Base-by-base conservation (phyloP, 1,284 basidiomycete species). In the Sporisorium scitamineum region DNA sequence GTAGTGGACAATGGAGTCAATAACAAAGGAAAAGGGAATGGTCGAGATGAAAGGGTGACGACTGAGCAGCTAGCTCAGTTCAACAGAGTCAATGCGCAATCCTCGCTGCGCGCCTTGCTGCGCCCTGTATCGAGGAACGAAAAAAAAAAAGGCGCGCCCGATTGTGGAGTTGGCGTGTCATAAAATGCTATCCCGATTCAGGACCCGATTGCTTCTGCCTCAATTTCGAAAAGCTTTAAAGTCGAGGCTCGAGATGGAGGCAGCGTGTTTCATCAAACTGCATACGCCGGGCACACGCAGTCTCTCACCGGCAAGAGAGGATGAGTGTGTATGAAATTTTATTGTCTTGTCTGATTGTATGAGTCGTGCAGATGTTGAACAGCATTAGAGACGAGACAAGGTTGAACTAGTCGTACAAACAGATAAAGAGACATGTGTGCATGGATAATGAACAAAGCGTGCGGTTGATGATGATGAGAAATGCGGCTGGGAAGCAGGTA, bases 381-480 rank as follows among this genome's bases (percentile, higher is more conserved):
- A 58, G 72, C 72, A 70, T 70, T 44, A 63, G 62, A 75, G 55
- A 58, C 32, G 54, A 67, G 67, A 75, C 68, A 70, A 75, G 72
- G 72, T 75, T 75, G 72, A 75, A 67, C 72, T 75, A 75, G 72
- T 75, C 72, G 63, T 75, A 75, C 72, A 75, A 61, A 58, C 60
- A 61, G 63, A 64, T 60, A 27, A 41, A 26, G 52, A 42, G 10
- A 20, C 13, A 22, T 47, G 9, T 27, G 22, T 52, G 52, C 58
- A 42, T 58, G 54, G 27, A 27, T 41, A 18, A 57, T 51, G 56
- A 44, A 67, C 52, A 61, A 34, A 60, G 54, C 27, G 52, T 56
- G 56, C 59, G 48, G 26, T 29, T 47, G 42, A n/a, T 24, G 27
- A n/a, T 47, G 56, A 53, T 54, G 47, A 56, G 41, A 31, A 50